A percentile compares a stretch with the other conserved stretches of the same genome.
phyloP scores from a whole-genome alignment of 78 protist species.

The Dictyostelium firmibasis region DNA sequence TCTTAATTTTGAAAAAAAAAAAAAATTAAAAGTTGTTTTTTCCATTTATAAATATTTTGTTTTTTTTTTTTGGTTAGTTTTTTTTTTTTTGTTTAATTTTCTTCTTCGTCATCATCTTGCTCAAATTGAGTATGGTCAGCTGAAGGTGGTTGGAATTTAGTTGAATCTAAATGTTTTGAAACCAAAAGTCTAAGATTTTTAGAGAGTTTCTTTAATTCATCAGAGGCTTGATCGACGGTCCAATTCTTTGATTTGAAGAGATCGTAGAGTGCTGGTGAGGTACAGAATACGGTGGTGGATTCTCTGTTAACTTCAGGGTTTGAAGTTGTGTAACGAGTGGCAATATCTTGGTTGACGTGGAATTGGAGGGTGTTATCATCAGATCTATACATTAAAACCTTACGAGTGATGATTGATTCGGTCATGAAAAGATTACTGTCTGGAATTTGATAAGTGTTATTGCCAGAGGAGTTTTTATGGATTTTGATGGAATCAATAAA shows the following conservation, averaged over 20 bases:
- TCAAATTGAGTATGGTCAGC: neutral
- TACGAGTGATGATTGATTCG: conserved; percentile 40
- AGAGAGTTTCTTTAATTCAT: conserved; percentile 22
- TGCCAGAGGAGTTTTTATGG: conserved; percentile 17
- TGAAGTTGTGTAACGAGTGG: conserved; percentile 62
- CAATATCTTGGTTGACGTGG: conserved; percentile 37
- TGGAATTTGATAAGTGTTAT: conserved; percentile 38
- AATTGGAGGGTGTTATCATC: conserved; percentile 30
- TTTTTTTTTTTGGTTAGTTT: no score
- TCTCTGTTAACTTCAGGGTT: conserved; percentile 37
- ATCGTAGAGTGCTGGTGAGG: conserved; percentile 58
- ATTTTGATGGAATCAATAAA: conserved; percentile 40
- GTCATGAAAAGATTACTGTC: conserved; percentile 60
- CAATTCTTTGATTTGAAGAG: conserved; percentile 56
- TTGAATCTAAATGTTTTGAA: conserved; percentile 18
- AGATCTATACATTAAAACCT: conserved; percentile 44
- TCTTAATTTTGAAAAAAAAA: no score
- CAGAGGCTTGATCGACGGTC: conserved; percentile 25
- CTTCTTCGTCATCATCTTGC: conserved; percentile 14
- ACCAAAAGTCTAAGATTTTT: conserved; percentile 53
- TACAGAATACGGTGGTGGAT: conserved; percentile 13
- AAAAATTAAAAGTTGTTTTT: neutral
- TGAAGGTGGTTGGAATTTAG: neutral
- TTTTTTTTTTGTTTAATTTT: neutral
- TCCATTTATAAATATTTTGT: neutral